Conservation (phyloP, 176 grass and related monocot species). For the Ensete ventricosum region DNA sequence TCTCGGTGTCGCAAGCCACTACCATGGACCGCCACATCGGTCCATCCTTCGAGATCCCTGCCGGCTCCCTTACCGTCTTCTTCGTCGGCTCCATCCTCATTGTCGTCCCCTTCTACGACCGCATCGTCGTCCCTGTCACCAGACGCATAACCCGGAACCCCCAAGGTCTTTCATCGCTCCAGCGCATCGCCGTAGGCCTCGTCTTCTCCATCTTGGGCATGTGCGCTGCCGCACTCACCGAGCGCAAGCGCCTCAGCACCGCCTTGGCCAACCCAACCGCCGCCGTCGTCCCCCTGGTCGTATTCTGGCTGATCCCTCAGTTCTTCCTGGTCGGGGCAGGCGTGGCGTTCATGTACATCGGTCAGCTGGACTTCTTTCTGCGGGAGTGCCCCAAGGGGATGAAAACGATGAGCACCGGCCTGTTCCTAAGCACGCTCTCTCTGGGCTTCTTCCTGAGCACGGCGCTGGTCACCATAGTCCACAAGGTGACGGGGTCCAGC, state of each 20-base stretch:
- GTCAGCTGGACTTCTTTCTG: conserved; percentile 93
- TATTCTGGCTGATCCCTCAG: conserved; percentile 86
- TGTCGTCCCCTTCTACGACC: conserved; percentile 77
- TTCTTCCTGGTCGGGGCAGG: conserved; percentile 82
- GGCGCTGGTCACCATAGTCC: conserved; percentile 54
- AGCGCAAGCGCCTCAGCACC: conserved; percentile 22
- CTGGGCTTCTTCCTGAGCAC: conserved; percentile 93
- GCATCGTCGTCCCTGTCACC: conserved; percentile 35
- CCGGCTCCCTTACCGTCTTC: conserved; percentile 82
- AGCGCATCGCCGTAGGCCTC: conserved; percentile 72
- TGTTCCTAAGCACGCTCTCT: conserved; percentile 87
- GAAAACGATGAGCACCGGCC: conserved; percentile 97
- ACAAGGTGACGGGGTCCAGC: conserved; percentile 40
- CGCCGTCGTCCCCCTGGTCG: conserved; percentile 26
- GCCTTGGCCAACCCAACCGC: not conserved
- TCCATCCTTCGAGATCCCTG: conserved; percentile 43
- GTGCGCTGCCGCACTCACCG: conserved; percentile 40
- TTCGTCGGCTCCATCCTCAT: conserved; percentile 72
- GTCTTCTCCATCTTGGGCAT: conserved; percentile 63
- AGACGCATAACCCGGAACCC: conserved; percentile 51
- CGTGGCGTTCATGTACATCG: conserved; percentile 95
- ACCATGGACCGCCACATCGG: conserved; percentile 71
- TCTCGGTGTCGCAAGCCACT: conserved; percentile 72
- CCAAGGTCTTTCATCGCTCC: conserved; percentile 68
- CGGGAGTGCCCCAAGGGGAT: conserved; percentile 92